These are phyloP conservation scores for Malassezia obtusa DNA, from an alignment of 1,284 basidiomycete genomes.

Conservation along the genomic window DNA sequence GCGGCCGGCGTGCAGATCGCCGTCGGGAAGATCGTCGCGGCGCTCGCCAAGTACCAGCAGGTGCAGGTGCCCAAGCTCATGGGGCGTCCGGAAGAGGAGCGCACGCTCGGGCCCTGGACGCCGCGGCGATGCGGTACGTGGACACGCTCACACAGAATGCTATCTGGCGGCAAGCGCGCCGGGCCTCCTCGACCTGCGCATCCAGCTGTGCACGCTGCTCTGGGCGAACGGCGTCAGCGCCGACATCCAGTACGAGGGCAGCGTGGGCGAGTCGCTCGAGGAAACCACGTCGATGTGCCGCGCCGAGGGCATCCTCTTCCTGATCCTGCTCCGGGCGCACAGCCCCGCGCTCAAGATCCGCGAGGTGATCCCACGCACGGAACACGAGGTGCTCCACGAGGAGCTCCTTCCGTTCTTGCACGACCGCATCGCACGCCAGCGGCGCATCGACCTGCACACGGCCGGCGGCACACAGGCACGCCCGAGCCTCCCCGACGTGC, in stretches of 20 bases:
- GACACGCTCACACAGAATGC: conserved; percentile 43
- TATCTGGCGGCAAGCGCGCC: conserved; percentile 66
- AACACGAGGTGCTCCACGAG: conserved; percentile 35
- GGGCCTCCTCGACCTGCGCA: conserved; percentile 63
- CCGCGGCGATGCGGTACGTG: conserved; percentile 60
- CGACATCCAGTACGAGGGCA: conserved; percentile 65
- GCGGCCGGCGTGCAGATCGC: conserved; percentile 69
- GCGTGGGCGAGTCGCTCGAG: conserved; percentile 34
- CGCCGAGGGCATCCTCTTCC: conserved; percentile 42
- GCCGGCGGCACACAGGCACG: neutral
- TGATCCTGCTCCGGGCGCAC: conserved; percentile 35
- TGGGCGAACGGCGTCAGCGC: conserved; percentile 75
- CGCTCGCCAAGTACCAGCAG: conserved; percentile 57
- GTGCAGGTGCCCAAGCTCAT: conserved; percentile 62
- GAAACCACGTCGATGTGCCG: conserved; percentile 34
- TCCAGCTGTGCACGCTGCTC: conserved; percentile 65
- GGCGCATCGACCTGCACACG: conserved; percentile 21
- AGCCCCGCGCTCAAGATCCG: conserved; percentile 38
- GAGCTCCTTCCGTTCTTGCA: conserved; percentile 33
- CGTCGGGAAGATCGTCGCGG: conserved; percentile 65
- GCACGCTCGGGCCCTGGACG: conserved; percentile 76
- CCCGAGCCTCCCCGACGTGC: neutral
- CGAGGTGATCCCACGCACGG: conserved; percentile 28
- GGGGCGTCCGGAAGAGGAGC: conserved; percentile 59
- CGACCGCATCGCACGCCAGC: conserved; percentile 31